Base-by-base conservation (phyloP, 2,329 filamentous ascomycete genomes). In the Fusarium ramigenum region DNA sequence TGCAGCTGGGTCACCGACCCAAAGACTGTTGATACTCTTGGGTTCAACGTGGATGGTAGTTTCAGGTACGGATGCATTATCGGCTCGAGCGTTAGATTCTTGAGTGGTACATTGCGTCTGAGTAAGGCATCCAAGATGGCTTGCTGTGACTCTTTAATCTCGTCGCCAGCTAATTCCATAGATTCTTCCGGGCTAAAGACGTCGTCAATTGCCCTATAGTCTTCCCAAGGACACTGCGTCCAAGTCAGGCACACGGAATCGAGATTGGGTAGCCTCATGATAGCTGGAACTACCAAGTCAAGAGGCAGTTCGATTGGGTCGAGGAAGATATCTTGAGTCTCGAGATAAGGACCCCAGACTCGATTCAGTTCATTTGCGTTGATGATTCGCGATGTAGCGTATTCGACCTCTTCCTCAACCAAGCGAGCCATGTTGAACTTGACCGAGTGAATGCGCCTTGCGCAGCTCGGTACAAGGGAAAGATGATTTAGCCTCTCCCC, bases 401-500 rank as follows among this genome's bases (percentile, higher is more conserved):
- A 40, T n/a, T 63, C 60, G 39, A 73, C 49, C 25, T 59, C 43
- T 15, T 56, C 62, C 23, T 68, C 46, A 19, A 54, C 46, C 30
- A 74, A 60, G 34, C 71, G 64, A 40, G 50, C 80, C 60, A 87
- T 81, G 75, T 86, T 86, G 75, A 87, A 82, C 64, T 82, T 84
- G 67, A 87, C 77, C 25, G 83, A 81, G 34, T 80, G 79, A 76
- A 88, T 84, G 65, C 80, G 81, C 47, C 76, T 76, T 57, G 83
- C 82, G 37, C 87, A 82, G 10, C 82, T 83, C 43, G 83, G 80
- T 69, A 86, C 81, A 59, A 78, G 77, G 21, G 86, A 83, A 63
- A 88, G 85, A 54, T 78, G 79, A 63, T 84, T 80, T 25, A 88
- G 80, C 21, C 84, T 82, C 49, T 80, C 78, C 46, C 85, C 81